A percentile compares a stretch with the other conserved stretches of the same genome.
These are phyloP conservation scores for Claviceps paspali DNA, from an alignment of 2,329 filamentous ascomycete genomes.

Conservation along the genomic window DNA sequence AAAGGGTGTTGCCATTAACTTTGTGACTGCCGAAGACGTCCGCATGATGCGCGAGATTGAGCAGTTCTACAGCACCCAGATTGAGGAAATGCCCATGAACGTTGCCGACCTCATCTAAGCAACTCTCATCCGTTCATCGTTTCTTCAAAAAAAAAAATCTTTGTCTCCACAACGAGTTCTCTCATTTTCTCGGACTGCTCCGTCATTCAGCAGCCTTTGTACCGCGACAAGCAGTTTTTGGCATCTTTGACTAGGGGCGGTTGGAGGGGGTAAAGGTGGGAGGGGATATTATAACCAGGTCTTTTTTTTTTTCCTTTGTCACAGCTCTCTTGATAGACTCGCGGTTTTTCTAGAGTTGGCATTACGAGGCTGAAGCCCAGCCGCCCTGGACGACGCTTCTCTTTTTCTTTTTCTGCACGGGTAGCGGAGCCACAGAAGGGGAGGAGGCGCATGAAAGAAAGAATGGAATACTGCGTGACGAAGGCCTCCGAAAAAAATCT, in stretches of 20 bases:
- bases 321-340: constrained; percentile 23
- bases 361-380: constrained; percentile 8
- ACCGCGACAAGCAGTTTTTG: constrained; percentile 15
- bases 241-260: constrained; percentile 9
- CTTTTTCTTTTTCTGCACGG: constrained; percentile 4
- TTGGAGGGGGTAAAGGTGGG: neutral
- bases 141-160: constrained; percentile 8
- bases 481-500: constrained; percentile 10
- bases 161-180: constrained; percentile 8
- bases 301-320: constrained; percentile 19
- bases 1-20: constrained; percentile 99
- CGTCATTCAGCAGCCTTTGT: constrained; percentile 9
- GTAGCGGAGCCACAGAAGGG: constrained; percentile 14
- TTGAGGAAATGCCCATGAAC: constrained; percentile 99
- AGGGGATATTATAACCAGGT: constrained; percentile 15
- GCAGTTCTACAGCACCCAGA: constrained; percentile 99
- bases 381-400: neutral
- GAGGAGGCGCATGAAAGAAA: constrained; percentile 12
- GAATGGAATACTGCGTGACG: constrained; percentile 20
- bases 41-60: constrained; percentile 99
- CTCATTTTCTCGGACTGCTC: constrained; percentile 10
- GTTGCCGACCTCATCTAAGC: constrained; percentile 60
- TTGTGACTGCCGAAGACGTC: constrained; percentile 96
- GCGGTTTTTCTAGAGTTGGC: constrained; percentile 21
- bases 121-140: neutral